Evolutionary conservation across 139 green algal genomes (phyloP).

Genomic region (Micractinium conductrix): DNA sequence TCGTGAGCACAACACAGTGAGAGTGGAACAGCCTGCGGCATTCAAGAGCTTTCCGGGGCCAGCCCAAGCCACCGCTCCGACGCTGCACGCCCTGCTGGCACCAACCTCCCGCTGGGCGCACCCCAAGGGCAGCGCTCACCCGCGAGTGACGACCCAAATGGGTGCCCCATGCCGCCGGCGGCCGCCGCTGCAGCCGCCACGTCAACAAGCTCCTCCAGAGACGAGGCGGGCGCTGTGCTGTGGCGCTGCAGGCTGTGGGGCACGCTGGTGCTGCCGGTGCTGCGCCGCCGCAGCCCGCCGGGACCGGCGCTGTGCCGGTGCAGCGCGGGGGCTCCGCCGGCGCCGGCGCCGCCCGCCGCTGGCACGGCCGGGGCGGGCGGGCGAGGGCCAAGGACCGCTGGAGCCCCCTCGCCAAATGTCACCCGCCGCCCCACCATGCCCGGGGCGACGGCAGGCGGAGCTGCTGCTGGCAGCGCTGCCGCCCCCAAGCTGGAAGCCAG

Average conservation of each 20-base stretch:
- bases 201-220: background rate
- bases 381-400: background rate
- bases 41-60: too few species aligned
- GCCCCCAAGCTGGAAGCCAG: constrained; percentile 2
- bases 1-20: too few species aligned
- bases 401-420: background rate
- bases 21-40: too few species aligned
- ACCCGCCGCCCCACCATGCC: background rate
- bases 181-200: too few species aligned
- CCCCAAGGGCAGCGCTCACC: too few species aligned
- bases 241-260: constrained; percentile 6
- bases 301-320: background rate
- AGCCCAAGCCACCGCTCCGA: too few species aligned
- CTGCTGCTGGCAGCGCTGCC: background rate
- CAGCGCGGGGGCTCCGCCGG: too few species aligned
- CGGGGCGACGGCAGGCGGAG: background rate
- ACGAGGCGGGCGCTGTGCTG: constrained; percentile 5
- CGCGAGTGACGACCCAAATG: too few species aligned
- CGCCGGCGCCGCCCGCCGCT: background rate
- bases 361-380: background rate
- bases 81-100: too few species aligned
- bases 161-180: background rate
- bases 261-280: background rate
- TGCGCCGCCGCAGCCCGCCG: background rate
- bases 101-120: too few species aligned